These are phyloP conservation scores for Trametes pubescens DNA, from an alignment of 1,284 basidiomycete species.

Conservation along the genomic window DNA sequence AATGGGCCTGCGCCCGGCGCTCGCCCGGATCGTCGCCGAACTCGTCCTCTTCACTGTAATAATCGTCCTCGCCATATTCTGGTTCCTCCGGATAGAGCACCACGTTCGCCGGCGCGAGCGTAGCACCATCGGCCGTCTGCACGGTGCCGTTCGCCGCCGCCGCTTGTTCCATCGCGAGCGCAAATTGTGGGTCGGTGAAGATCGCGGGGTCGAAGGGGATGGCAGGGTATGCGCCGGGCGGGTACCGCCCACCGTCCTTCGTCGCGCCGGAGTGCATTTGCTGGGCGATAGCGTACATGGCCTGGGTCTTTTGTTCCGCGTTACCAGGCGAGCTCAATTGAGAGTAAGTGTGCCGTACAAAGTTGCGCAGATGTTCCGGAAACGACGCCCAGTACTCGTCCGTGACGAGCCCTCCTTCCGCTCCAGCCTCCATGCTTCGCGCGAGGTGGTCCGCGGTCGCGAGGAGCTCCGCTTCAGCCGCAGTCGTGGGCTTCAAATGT, in stretches of 20 bases:
- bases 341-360: constrained; percentile 52
- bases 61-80: constrained; percentile 54
- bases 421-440: constrained; percentile 58
- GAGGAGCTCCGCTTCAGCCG: constrained; percentile 59
- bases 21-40: constrained; percentile 47
- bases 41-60: constrained; percentile 57
- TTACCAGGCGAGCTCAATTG: constrained; percentile 45
- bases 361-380: constrained; percentile 60
- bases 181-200: constrained; percentile 63
- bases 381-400: constrained; percentile 62
- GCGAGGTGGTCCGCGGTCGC: constrained; percentile 64
- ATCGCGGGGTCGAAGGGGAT: constrained; percentile 62
- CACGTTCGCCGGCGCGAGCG: constrained; percentile 48
- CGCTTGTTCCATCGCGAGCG: constrained; percentile 60
- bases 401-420: constrained; percentile 48
- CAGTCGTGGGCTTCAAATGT: constrained; percentile 46
- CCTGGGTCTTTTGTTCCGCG: constrained; percentile 53
- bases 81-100: constrained; percentile 56
- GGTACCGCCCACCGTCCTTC: constrained; percentile 43
- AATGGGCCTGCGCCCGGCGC: constrained; percentile 44
- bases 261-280: constrained; percentile 66
- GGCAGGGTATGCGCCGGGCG: constrained; percentile 43
- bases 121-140: constrained; percentile 41
- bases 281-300: constrained; percentile 74
- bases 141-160: constrained; percentile 51